A percentile compares a stretch with the other conserved stretches of the same genome.
Evolutionary conservation across 805 yeast species (phyloP).

Genomic region (Tetrapisispora fleetii): DNA sequence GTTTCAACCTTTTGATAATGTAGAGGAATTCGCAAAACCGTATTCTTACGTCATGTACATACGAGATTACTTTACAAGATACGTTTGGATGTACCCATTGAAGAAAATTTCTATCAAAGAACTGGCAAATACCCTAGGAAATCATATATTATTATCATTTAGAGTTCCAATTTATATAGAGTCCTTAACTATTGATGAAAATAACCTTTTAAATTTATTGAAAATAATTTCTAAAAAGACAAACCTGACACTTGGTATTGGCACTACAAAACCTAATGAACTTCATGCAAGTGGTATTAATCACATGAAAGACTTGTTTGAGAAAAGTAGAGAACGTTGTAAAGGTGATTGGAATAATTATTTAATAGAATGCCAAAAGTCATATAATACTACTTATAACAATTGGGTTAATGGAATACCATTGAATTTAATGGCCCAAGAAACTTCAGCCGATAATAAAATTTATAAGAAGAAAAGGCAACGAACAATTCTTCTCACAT

Average conservation of each 20-base stretch:
- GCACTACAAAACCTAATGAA: conserved; percentile 4
- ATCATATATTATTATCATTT: conserved; percentile 11
- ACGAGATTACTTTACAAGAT: conserved; percentile 25
- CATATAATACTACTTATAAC: conserved; percentile 14
- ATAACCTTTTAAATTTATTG: conserved; percentile 23
- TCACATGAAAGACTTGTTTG: conserved; percentile 12
- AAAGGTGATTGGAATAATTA: conserved; percentile 22
- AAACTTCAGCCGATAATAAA: conserved; percentile 13
- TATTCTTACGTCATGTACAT: conserved; percentile 21
- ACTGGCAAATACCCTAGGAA: conserved; percentile 10
- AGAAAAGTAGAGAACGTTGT: conserved; percentile 12
- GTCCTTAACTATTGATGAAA: conserved; percentile 20
- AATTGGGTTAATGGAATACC: conserved; percentile 18
- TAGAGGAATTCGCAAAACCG: conserved; percentile 14
- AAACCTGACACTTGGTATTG: conserved; percentile 22
- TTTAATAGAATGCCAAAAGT: conserved; percentile 14
- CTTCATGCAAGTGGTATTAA: conserved; percentile 17
- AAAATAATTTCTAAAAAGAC: conserved; percentile 16
- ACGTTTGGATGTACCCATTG: conserved; percentile 25
- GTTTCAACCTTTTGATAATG: conserved; percentile 19
- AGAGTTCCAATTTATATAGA: conserved; percentile 25
- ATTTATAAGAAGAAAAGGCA: conserved; percentile 14
- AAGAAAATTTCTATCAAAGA: conserved; percentile 15
- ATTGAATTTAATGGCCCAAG: conserved; percentile 13
- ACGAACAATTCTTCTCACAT: conserved; percentile 14